Evolutionary conservation across 805 yeast genomes (phyloP).

Genomic region (Saccharomycopsis synnaedendra): DNA sequence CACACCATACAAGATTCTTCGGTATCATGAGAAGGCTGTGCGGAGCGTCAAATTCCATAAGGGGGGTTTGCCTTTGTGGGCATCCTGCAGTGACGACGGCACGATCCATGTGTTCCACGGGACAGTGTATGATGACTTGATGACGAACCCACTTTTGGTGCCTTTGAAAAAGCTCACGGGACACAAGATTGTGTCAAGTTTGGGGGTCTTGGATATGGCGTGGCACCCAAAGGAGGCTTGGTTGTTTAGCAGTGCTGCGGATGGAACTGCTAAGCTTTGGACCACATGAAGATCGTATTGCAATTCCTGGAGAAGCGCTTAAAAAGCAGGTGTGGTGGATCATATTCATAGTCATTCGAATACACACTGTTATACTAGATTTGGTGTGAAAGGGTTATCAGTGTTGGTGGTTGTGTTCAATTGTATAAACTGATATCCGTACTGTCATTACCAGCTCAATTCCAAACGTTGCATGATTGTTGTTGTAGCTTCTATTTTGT

Average conservation of each 20-base stretch:
- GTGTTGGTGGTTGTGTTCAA: no score
- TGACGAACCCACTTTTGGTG: constrained; percentile 91
- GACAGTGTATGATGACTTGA: constrained; percentile 86
- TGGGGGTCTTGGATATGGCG: constrained; percentile 77
- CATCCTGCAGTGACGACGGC: constrained; percentile 94
- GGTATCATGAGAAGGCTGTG: constrained; percentile 93
- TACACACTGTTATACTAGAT: no score
- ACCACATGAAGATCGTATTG: constrained; percentile 42
- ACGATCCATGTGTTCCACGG: constrained; percentile 90
- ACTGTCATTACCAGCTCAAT: no score
- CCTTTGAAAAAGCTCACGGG: constrained; percentile 92
- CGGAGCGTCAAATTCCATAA: constrained; percentile 82
- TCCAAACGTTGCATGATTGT: no score
- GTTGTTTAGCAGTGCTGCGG: constrained; percentile 96
- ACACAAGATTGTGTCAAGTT: constrained; percentile 64
- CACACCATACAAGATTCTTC: constrained; percentile 89
- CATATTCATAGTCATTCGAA: no score
- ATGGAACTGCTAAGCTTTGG: constrained; percentile 92
- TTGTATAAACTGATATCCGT: no score
- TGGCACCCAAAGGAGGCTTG: constrained; percentile 99
- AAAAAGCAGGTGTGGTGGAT: no score
- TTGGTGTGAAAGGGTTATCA: no score
- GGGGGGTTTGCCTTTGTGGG: constrained; percentile 76
- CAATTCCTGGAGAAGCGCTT: no score
- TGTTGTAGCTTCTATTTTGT: no score